These are phyloP conservation scores for Tulasnella sp. DNA, from an alignment of 768 basidiomycete genomes.

Conservation along the genomic window DNA sequence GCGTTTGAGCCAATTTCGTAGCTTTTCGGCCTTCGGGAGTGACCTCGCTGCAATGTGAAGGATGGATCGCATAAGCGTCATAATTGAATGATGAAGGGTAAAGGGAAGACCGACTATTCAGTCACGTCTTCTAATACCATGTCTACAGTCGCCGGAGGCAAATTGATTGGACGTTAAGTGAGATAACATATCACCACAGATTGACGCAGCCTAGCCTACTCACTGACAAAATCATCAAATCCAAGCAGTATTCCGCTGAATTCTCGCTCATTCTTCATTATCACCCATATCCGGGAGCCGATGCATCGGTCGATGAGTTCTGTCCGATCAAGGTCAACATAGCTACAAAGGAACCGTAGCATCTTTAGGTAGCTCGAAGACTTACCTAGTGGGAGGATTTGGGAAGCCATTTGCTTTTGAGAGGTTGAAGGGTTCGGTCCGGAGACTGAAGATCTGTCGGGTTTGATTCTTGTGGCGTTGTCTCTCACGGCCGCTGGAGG, in stretches of 20 bases:
- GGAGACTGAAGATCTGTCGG: background rate
- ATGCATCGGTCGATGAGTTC: constrained; percentile 98
- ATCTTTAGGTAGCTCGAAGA: constrained; percentile 25
- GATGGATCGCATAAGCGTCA: background rate
- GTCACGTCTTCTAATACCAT: constrained; percentile 96
- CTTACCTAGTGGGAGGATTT: constrained; percentile 45
- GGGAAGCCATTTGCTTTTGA: constrained; percentile 66
- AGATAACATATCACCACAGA: background rate
- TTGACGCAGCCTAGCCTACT: constrained; percentile 44
- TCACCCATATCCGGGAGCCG: constrained; percentile 86
- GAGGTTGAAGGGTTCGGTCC: background rate
- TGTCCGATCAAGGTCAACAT: constrained; percentile 36
- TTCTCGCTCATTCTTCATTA: constrained; percentile 97
- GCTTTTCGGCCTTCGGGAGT: constrained; percentile 76
- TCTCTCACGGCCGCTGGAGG: background rate
- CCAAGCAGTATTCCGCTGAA: constrained; percentile 93
- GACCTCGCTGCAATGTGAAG: constrained; percentile 58
- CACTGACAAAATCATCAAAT: constrained; percentile 99
- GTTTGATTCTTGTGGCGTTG: background rate
- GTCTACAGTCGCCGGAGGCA: constrained; percentile 46
- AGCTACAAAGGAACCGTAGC: background rate
- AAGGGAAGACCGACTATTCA: constrained; percentile 68
- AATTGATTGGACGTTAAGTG: background rate
- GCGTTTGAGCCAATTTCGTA: constrained; percentile 80
- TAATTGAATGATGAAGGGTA: background rate